These are phyloP conservation scores for Boletus smithii DNA, from an alignment of 1,284 basidiomycete genomes.

Conservation along the genomic window DNA sequence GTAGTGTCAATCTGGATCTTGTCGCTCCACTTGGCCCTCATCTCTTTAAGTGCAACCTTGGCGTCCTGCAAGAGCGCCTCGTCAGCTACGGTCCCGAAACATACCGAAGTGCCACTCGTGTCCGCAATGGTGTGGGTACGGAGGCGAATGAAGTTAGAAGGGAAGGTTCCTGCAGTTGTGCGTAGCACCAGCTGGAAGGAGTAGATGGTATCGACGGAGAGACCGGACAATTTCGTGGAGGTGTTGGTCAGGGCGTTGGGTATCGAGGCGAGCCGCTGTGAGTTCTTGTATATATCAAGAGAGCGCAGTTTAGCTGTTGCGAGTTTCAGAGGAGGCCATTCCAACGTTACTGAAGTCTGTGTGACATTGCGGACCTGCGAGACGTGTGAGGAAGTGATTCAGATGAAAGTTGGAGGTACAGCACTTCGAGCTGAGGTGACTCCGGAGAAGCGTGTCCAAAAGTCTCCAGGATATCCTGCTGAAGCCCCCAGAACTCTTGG, in stretches of 20 bases:
- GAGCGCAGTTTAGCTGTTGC: conserved; percentile 83
- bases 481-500: conserved; percentile 77
- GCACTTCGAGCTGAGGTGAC: conserved; percentile 68
- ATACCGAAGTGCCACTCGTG: conserved; percentile 88
- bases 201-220: conserved; percentile 86
- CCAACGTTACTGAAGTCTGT: conserved; percentile 90
- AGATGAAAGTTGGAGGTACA: not conserved
- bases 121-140: conserved; percentile 91
- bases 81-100: conserved; percentile 87
- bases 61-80: conserved; percentile 71
- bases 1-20: conserved; percentile 96
- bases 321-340: conserved; percentile 85
- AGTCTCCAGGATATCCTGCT: conserved; percentile 71
- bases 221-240: conserved; percentile 86
- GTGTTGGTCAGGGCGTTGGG: conserved; percentile 79
- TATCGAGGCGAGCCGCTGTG: conserved; percentile 81
- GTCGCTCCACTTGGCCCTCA: conserved; percentile 83
- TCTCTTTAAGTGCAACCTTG: conserved; percentile 73
- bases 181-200: conserved; percentile 88
- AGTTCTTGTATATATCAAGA: conserved; percentile 88
- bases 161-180: conserved; percentile 86
- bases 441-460: conserved; percentile 72
- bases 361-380: conserved; percentile 84
- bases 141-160: conserved; percentile 77
- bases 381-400: conserved; percentile 4